Conservation (phyloP, 176 grass and related monocot species). For the Saccharum spontaneum region DNA sequence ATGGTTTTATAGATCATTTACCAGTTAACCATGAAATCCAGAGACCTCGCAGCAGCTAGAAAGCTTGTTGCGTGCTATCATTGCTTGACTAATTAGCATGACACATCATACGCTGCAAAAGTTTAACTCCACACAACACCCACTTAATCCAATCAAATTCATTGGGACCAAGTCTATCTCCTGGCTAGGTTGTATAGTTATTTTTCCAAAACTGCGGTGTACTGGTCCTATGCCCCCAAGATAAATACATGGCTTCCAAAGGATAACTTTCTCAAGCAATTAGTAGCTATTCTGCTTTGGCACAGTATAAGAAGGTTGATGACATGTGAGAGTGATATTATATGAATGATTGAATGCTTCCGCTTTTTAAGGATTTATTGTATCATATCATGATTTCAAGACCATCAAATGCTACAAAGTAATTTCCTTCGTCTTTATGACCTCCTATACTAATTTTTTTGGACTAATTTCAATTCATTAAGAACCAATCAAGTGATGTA, state of each 20-base stretch:
- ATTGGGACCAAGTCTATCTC: neutral
- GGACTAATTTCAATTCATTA: slow-evolving; percentile 1
- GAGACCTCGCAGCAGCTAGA: neutral
- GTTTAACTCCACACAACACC: neutral
- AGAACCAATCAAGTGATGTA: neutral
- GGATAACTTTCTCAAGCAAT: neutral
- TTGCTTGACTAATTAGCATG: neutral
- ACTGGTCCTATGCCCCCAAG: neutral
- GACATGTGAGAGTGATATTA: neutral
- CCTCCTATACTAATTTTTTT: neutral
- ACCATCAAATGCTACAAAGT: neutral
- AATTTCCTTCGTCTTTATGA: neutral
- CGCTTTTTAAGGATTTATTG: neutral
- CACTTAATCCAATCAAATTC: neutral
- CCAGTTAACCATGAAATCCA: neutral
- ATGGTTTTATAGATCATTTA: neutral
- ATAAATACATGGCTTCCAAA: neutral
- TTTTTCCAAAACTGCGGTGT: neutral
- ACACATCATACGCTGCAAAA: neutral
- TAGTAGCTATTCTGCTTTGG: neutral
- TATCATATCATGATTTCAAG: neutral
- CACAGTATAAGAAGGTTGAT: neutral
- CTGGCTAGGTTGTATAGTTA: neutral
- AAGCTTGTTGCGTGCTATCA: neutral
- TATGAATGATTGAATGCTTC: neutral